Evolutionary conservation across 108 stramenopile genomes (phyloP).

Genomic region (Cyclotella kingstonii): DNA sequence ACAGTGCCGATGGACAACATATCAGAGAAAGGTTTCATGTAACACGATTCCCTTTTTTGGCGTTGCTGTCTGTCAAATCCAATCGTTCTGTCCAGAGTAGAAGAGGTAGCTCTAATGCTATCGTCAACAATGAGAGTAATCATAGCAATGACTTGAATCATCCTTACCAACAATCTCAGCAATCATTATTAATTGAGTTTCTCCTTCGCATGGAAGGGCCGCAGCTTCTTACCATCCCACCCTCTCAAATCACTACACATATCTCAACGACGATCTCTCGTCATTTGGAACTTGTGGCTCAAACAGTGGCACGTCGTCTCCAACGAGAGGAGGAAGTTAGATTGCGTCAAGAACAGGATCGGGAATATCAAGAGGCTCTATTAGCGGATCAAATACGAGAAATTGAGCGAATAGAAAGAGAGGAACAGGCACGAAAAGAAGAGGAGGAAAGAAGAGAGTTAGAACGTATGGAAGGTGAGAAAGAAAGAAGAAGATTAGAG

Average conservation of each 20-base stretch:
- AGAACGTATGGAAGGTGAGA: conserved; percentile 19
- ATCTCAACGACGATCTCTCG: conserved; percentile 51
- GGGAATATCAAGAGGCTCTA: conserved; percentile 77
- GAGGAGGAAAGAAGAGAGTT: conserved; percentile 43
- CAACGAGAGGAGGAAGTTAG: conserved; percentile 68
- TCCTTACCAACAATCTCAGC: neutral
- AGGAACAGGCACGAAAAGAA: conserved; percentile 49
- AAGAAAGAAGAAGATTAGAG: conserved; percentile 49
- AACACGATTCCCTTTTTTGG: conserved; percentile 62
- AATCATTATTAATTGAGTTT: conserved; percentile 46
- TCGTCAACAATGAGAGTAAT: neutral
- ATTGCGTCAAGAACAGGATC: conserved; percentile 76
- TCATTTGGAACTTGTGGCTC: conserved; percentile 48
- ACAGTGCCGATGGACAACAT: conserved; percentile 72
- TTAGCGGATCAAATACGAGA: conserved; percentile 62
- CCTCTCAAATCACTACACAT: conserved; percentile 39
- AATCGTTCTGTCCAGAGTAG: conserved; percentile 21
- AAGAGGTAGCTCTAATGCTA: conserved; percentile 2
- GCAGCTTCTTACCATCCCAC: conserved; percentile 41
- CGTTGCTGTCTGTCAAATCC: conserved; percentile 54
- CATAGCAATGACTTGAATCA: conserved; percentile 1
- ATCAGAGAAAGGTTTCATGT: conserved; percentile 58
- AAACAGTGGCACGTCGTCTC: conserved; percentile 51
- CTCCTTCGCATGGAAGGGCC: conserved; percentile 63
- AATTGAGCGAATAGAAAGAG: conserved; percentile 22